Conservation (phyloP, 78 protist species). For the Dictyostelium capitatum region DNA sequence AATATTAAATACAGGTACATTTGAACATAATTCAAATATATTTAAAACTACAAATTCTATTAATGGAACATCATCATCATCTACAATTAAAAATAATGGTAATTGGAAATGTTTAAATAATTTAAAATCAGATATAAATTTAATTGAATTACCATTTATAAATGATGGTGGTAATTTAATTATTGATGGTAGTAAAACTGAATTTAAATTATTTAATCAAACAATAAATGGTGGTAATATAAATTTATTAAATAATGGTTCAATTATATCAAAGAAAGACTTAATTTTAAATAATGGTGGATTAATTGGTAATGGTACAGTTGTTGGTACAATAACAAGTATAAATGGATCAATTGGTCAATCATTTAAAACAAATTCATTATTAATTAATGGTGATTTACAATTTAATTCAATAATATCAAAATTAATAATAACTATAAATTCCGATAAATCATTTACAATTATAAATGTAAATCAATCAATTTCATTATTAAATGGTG, state of each 20-base stretch:
- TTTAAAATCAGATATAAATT: background rate
- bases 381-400: slow-evolving; percentile 3
- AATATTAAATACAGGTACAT: background rate
- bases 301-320: slow-evolving; percentile 3
- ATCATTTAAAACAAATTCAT: background rate
- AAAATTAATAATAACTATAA: background rate
- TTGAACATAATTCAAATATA: background rate
- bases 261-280: background rate
- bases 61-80: background rate
- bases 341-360: slow-evolving; percentile 9
- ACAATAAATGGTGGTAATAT: background rate
- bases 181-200: background rate
- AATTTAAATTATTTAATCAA: background rate
- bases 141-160: slow-evolving; percentile 8
- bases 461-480: background rate
- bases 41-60: background rate
- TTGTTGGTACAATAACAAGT: background rate
- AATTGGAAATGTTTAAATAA: background rate
- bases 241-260: background rate
- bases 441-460: background rate
- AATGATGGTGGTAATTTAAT: background rate
- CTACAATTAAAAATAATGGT: background rate
- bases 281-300: background rate
- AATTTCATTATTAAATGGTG: background rate
- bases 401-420: background rate